Conservation (phyloP, 2,329 filamentous ascomycete genomes). For the Coleophoma crateriformis region DNA sequence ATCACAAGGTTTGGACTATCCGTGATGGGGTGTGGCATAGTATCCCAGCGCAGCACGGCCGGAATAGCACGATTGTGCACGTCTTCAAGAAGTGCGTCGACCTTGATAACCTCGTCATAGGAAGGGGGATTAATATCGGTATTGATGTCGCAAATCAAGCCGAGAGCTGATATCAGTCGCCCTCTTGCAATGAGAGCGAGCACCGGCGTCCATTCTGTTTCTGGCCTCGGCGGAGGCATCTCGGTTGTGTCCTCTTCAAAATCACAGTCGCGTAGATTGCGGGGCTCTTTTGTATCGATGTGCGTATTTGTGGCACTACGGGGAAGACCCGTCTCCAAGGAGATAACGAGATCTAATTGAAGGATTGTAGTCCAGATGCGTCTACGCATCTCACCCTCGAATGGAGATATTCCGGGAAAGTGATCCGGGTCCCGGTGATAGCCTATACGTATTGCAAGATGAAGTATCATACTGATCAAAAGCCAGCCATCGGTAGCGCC, state of each 20-base stretch:
- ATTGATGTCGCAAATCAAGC: slow-evolving; percentile 30
- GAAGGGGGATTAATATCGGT: slow-evolving; percentile 26
- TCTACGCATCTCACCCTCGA: slow-evolving; percentile 57
- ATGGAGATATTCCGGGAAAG: slow-evolving; percentile 39
- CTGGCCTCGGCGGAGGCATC: slow-evolving; percentile 23
- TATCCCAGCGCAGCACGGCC: slow-evolving; percentile 18
- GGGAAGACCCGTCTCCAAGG: slow-evolving; percentile 60
- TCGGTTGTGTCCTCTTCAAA: slow-evolving; percentile 28
- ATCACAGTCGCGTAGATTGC: slow-evolving; percentile 34
- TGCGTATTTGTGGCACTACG: slow-evolving; percentile 37
- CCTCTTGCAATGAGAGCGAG: slow-evolving; percentile 36
- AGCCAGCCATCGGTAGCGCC: slow-evolving; percentile 13
- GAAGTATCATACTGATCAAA: slow-evolving; percentile 22
- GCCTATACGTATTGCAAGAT: slow-evolving; percentile 49
- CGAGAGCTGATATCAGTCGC: slow-evolving; percentile 29
- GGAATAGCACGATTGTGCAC: slow-evolving; percentile 22
- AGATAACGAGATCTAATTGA: slow-evolving; percentile 46
- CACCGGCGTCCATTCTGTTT: slow-evolving; percentile 18
- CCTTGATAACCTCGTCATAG: slow-evolving; percentile 29
- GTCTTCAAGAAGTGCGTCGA: slow-evolving; percentile 30
- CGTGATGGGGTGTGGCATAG: slow-evolving; percentile 22
- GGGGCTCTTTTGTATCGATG: slow-evolving; percentile 31
- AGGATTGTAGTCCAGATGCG: slow-evolving; percentile 48
- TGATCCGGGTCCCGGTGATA: slow-evolving; percentile 48
- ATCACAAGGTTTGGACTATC: slow-evolving; percentile 21